Percentiles rank a stretch among this genome's conserved stretches.
These are phyloP conservation scores for Ensete glaucum DNA, from an alignment of 176 grass and related monocot species.

Conservation along the genomic window DNA sequence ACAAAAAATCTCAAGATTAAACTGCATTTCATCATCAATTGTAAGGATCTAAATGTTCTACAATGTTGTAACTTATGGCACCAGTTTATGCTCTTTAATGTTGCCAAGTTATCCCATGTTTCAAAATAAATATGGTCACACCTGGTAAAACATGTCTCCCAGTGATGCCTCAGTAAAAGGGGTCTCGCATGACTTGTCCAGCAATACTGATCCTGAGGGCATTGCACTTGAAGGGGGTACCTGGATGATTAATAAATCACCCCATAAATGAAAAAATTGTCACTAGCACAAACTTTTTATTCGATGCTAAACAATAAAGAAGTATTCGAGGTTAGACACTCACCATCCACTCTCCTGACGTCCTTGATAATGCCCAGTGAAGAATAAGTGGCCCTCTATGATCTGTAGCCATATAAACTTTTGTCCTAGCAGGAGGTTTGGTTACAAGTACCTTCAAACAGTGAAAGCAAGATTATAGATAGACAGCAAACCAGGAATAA, in stretches of 20 bases:
- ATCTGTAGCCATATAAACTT: constrained; percentile 77
- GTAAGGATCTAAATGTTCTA: not conserved
- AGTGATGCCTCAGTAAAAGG: constrained; percentile 41
- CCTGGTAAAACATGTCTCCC: constrained; percentile 61
- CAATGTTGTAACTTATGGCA: not conserved
- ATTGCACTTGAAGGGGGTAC: constrained; percentile 49
- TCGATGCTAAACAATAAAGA: not conserved
- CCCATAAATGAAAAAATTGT: constrained; percentile 3
- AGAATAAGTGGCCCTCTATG: constrained; percentile 55
- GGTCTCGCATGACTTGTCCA: constrained; percentile 72
- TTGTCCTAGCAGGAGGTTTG: constrained; percentile 44
- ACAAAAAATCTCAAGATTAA: not conserved
- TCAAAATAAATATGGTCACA: constrained; percentile 13
- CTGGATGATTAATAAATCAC: constrained; percentile 37
- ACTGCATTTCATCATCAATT: not conserved
- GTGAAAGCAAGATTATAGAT: constrained; percentile 29
- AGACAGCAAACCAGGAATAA: not conserved
- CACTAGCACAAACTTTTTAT: not conserved
- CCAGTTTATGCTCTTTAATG: not conserved
- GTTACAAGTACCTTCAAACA: constrained; percentile 55
- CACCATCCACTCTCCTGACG: constrained; percentile 78
- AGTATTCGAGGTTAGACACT: not conserved
- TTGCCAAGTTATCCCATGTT: not conserved
- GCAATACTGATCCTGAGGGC: constrained; percentile 57
- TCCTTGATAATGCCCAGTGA: constrained; percentile 69